phyloP scores from a whole-genome alignment of 345 rosid genomes.

The Gossypium herbaceum region DNA sequence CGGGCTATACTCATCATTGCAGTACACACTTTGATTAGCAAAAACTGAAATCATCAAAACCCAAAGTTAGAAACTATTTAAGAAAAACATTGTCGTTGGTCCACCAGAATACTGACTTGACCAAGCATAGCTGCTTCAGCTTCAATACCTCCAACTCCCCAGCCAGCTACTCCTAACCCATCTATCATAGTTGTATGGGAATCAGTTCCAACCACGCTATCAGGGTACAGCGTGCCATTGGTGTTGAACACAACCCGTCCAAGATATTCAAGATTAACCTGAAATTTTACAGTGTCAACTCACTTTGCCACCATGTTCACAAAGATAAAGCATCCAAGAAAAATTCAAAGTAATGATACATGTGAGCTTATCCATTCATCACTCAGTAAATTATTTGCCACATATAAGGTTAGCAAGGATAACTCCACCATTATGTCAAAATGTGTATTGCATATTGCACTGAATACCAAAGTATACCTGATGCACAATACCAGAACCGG shows the following conservation, averaged over 20 bases:
- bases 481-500: conserved; percentile 99
- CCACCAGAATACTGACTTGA: conserved; percentile 49
- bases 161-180: conserved; percentile 99
- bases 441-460: not conserved
- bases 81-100: not conserved
- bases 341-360: not conserved
- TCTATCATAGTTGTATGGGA: conserved; percentile 99
- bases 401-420: not conserved
- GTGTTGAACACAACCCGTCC: conserved; percentile 96
- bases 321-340: not conserved
- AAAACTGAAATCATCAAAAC: not conserved
- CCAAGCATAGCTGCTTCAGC: conserved; percentile 99
- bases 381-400: not conserved
- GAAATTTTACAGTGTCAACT: conserved; percentile 27
- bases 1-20: not conserved
- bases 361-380: not conserved
- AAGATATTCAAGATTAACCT: conserved; percentile 97
- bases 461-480: conserved; percentile 53
- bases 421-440: not conserved
- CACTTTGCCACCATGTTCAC: not conserved
- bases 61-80: not conserved
- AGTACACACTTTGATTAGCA: not conserved
- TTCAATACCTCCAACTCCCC: conserved; percentile 99
- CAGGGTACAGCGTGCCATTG: conserved; percentile 74
- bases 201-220: conserved; percentile 98